Evolutionary conservation across 2,329 filamentous ascomycete species (phyloP).

Genomic region (Ilyonectria destructans): DNA sequence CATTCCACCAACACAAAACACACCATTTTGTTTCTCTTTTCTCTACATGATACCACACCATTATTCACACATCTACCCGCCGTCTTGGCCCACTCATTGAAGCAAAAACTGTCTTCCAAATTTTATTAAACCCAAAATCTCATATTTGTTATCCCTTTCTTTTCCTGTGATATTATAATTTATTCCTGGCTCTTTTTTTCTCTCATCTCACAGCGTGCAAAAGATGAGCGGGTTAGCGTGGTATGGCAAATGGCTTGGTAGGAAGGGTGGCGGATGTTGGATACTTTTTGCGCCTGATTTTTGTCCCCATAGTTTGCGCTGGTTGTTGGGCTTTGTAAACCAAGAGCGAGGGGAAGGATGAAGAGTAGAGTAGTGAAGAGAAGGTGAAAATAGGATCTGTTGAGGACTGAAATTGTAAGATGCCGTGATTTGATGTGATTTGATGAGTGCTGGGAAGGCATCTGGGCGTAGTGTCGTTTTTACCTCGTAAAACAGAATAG

Average conservation of each 20-base stretch:
- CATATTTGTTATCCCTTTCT: conserved; percentile 23
- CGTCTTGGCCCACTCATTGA: conserved; percentile 34
- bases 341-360: conserved; percentile 11
- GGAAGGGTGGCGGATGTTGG: conserved; percentile 31
- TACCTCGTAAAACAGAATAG: too few species aligned
- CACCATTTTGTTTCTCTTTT: conserved; percentile 36
- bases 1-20: conserved; percentile 20
- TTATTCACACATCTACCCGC: conserved; percentile 35
- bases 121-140: conserved; percentile 12
- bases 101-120: conserved; percentile 25
- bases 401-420: conserved; percentile 15
- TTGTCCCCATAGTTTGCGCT: conserved; percentile 23
- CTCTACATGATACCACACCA: conserved; percentile 45
- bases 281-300: conserved; percentile 27
- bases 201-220: not conserved
- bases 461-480: too few species aligned
- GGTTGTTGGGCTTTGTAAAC: conserved; percentile 16
- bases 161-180: conserved; percentile 11
- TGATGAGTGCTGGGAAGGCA: too few species aligned
- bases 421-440: conserved; percentile 13
- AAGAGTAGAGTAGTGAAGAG: conserved; percentile 6
- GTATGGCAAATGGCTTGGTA: conserved; percentile 17
- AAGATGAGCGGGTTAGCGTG: conserved; percentile 21
- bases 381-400: conserved; percentile 25
- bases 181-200: conserved; percentile 14